These are phyloP conservation scores for Chlorella sp. DNA, from an alignment of 139 green algal genomes.

Conservation along the genomic window DNA sequence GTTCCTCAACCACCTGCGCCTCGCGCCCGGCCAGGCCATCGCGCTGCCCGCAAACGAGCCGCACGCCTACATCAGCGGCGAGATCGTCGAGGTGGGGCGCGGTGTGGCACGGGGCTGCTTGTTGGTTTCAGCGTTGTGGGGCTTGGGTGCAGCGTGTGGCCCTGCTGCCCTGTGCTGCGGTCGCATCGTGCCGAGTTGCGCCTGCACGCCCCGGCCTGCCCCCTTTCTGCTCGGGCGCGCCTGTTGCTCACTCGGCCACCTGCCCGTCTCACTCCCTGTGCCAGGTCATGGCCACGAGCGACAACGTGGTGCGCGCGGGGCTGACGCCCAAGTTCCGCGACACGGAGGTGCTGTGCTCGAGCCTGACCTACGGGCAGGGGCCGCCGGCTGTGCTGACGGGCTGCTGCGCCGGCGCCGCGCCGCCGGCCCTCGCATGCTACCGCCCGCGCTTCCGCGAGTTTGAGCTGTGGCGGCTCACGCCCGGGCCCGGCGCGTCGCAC, in stretches of 20 bases:
- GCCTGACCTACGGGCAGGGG: conserved; percentile 88
- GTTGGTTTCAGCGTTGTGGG: too few relatives aligned
- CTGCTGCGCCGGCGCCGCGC: not conserved
- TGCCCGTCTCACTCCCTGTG: too few relatives aligned
- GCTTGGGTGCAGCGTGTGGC: too few relatives aligned
- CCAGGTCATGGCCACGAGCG: too few relatives aligned
- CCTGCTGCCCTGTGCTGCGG: too few relatives aligned
- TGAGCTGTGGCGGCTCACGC: conserved; percentile 89
- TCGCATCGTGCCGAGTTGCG: too few relatives aligned
- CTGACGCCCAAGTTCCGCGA: conserved; percentile 96
- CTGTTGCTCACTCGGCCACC: too few relatives aligned
- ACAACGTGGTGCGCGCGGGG: conserved; percentile 97
- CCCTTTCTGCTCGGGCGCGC: too few relatives aligned
- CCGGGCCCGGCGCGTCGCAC: not conserved
- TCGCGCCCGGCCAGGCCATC: conserved; percentile 69
- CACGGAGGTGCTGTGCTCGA: conserved; percentile 82
- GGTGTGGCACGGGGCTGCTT: too few relatives aligned
- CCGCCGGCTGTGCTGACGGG: conserved; percentile 27
- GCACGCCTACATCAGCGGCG: conserved; percentile 92
- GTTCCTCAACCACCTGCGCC: conserved; percentile 92
- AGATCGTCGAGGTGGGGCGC: conserved; percentile 92
- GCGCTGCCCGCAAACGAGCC: conserved; percentile 95
- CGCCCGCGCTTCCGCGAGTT: conserved; percentile 73
- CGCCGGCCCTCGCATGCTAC: conserved; percentile 16
- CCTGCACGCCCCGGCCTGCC: too few relatives aligned